Percentiles rank a stretch among this genome's conserved stretches.
Evolutionary conservation across 2,329 filamentous ascomycete genomes (phyloP).

Genomic region (Ilyonectria robusta): DNA sequence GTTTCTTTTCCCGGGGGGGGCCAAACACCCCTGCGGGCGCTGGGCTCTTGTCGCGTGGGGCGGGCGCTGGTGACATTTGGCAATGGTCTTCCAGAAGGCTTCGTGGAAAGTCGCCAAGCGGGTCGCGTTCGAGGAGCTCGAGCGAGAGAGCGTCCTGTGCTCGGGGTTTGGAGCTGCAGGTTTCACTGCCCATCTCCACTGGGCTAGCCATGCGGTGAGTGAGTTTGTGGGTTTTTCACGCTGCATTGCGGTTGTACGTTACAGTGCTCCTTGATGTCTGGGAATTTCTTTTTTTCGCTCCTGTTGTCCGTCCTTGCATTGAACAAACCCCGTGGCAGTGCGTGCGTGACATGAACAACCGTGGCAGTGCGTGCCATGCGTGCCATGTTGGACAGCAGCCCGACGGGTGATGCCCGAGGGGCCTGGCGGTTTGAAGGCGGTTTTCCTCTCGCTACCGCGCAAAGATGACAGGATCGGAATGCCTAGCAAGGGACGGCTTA

Average conservation of each 20-base stretch:
- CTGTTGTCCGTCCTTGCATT: constrained; percentile 9
- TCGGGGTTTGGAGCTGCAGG: neutral
- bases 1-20: neutral
- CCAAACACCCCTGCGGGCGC: no score
- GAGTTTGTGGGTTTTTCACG: constrained; percentile 7
- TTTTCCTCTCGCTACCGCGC: neutral
- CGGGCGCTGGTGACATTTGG: neutral
- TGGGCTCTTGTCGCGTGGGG: constrained; percentile 6
- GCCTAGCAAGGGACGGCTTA: neutral
- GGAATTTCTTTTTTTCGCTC: constrained; percentile 2
- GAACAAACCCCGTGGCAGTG: constrained; percentile 4
- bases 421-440: neutral
- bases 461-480: neutral
- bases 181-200: constrained; percentile 20
- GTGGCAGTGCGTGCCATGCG: neutral
- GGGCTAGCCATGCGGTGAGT: constrained; percentile 10
- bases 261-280: constrained; percentile 17
- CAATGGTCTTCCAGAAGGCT: constrained; percentile 23
- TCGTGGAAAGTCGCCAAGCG: constrained; percentile 24
- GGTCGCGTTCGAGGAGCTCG: constrained; percentile 16
- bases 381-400: neutral
- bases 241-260: constrained; percentile 15
- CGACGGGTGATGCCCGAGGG: neutral
- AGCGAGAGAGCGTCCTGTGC: constrained; percentile 11
- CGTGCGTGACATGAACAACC: constrained; percentile 1